These are phyloP conservation scores for Fagopyrum esculentum DNA, from an alignment of 148 eudicot species.

Conservation along the genomic window DNA sequence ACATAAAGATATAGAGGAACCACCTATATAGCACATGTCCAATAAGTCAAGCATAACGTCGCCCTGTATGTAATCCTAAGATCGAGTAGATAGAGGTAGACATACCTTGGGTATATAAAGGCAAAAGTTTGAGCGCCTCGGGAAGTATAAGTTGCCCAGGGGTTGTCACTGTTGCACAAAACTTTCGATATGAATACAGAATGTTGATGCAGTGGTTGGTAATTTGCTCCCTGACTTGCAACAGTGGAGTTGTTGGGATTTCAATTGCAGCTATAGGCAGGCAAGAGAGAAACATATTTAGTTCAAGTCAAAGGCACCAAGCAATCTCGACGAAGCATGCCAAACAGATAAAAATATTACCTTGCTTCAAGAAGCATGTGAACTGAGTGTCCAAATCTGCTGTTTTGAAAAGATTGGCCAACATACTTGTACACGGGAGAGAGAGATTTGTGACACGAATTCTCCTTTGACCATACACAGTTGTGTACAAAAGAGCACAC, in stretches of 20 bases:
- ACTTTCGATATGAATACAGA: constrained; percentile 83
- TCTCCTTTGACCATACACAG: constrained; percentile 92
- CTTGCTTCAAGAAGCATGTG: constrained; percentile 86
- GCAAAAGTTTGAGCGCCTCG: constrained; percentile 90
- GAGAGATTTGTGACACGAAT: constrained; percentile 85
- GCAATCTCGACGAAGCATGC: not conserved
- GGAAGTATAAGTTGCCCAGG: constrained; percentile 97
- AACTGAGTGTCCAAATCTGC: constrained; percentile 96
- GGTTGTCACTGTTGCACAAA: constrained; percentile 81
- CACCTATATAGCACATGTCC: constrained; percentile 1
- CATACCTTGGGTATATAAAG: constrained; percentile 89
- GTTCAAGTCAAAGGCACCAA: not conserved
- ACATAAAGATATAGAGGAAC: not conserved
- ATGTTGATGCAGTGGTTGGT: constrained; percentile 78
- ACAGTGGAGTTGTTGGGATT: constrained; percentile 57
- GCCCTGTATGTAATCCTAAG: not conserved
- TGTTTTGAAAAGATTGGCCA: constrained; percentile 81
- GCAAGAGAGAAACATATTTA: constrained; percentile 17
- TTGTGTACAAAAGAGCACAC: constrained; percentile 98
- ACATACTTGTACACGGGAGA: constrained; percentile 77
- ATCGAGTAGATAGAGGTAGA: not conserved
- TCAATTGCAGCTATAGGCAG: constrained; percentile 57
- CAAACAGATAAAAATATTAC: constrained; percentile 27
- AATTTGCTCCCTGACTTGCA: constrained; percentile 78
- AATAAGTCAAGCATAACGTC: not conserved